A percentile compares a stretch with the other conserved stretches of the same genome.
Conservation (phyloP, 441 rosid genomes). For the Adansonia rubrostipa region DNA sequence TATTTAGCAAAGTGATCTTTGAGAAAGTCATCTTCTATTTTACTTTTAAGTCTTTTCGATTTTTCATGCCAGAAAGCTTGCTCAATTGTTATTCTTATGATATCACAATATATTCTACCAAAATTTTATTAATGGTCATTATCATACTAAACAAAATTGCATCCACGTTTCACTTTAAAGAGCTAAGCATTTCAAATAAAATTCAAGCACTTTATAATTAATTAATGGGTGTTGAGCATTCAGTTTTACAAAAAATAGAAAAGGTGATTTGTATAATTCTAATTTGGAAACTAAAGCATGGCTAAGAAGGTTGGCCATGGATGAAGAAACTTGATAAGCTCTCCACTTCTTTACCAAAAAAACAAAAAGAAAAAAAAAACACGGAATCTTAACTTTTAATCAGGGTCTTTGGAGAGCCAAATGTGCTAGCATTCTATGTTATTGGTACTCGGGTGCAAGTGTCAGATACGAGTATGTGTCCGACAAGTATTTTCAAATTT, state of each 20-base stretch:
- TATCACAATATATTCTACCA: neutral
- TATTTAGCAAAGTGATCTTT: neutral
- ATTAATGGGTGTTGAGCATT: neutral
- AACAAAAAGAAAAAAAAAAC: neutral
- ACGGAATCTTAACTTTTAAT: neutral
- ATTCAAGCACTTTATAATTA: neutral
- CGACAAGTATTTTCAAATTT: too few relatives aligned
- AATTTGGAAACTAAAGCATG: conserved; percentile 5
- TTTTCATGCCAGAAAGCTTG: neutral
- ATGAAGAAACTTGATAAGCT: neutral
- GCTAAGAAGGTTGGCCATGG: neutral
- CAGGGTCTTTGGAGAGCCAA: neutral
- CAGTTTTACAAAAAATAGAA: neutral
- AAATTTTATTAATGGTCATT: neutral
- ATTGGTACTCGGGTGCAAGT: too few relatives aligned
- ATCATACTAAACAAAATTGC: neutral
- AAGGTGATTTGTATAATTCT: neutral
- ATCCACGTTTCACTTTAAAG: neutral
- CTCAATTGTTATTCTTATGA: neutral
- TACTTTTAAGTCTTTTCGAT: neutral
- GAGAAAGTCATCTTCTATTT: neutral
- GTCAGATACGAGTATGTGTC: too few relatives aligned
- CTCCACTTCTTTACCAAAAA: neutral
- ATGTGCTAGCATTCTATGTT: neutral
- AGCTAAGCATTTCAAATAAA: conserved; percentile 7